These are phyloP conservation scores for Nannochloropsis granulata DNA, from an alignment of 108 stramenopile genomes.

Conservation along the genomic window DNA sequence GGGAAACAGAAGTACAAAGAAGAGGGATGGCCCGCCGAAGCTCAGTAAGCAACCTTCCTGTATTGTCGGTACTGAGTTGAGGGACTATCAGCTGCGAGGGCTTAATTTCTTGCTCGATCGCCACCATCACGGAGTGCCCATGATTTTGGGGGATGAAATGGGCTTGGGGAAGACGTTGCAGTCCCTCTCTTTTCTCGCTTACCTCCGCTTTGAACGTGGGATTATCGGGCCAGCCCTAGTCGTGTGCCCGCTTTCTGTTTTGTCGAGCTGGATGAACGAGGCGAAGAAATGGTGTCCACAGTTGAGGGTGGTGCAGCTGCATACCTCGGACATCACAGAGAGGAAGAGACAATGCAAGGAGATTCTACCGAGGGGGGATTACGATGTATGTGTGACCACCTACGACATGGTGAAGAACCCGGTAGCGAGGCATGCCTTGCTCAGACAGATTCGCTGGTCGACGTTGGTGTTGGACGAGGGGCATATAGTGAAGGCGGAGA, in stretches of 20 bases:
- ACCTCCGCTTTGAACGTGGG: background rate
- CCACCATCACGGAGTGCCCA: background rate
- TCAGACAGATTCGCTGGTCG: background rate
- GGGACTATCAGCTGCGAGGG: background rate
- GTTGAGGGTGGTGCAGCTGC: background rate
- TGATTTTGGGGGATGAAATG: conserved; percentile 1
- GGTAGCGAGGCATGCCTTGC: background rate
- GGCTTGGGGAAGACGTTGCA: background rate
- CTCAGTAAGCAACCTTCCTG: background rate
- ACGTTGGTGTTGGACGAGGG: conserved; percentile 2
- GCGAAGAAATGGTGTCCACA: background rate
- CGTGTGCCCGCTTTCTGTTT: background rate
- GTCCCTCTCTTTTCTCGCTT: background rate
- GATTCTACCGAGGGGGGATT: background rate
- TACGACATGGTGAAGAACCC: conserved; percentile 3
- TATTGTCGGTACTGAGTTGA: background rate
- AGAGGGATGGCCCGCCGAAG: background rate
- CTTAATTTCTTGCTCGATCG: background rate
- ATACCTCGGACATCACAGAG: background rate
- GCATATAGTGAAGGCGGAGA: background rate
- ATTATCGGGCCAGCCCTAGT: background rate
- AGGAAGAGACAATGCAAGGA: background rate
- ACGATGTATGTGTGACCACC: background rate
- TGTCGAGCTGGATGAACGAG: background rate
- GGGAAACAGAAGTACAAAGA: too few relatives aligned